A percentile compares a stretch with the other conserved stretches of the same genome.
Conservation (phyloP, 164 flowering plant genomes). For the Chimonanthus praecox region DNA sequence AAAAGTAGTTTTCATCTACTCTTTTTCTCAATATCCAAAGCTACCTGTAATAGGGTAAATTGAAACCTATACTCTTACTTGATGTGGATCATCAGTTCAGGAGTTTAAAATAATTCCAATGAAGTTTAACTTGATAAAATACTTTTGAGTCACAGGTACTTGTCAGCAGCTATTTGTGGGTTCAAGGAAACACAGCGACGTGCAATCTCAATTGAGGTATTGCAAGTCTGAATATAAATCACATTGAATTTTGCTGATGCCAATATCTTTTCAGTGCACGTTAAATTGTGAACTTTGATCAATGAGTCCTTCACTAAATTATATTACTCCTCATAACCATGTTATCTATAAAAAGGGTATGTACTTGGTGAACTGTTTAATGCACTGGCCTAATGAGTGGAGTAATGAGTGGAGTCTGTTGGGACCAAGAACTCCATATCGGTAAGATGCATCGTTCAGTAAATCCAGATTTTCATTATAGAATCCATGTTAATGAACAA, state of each 20-base stretch:
- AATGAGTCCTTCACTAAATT: neutral
- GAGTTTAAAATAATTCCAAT: neutral
- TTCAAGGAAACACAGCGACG: slow-evolving; percentile 66
- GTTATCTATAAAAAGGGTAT: neutral
- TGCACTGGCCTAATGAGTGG: neutral
- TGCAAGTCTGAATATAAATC: neutral
- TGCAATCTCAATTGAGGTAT: slow-evolving; percentile 76
- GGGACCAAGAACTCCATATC: neutral
- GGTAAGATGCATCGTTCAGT: too few relatives aligned
- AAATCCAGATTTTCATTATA: neutral
- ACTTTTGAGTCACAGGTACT: slow-evolving; percentile 38
- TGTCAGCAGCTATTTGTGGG: slow-evolving; percentile 55
- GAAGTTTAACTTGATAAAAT: too few relatives aligned
- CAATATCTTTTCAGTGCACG: neutral
- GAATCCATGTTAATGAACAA: neutral
- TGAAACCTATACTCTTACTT: neutral
- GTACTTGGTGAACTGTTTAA: neutral
- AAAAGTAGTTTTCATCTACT: neutral
- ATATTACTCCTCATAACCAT: neutral
- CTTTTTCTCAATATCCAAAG: too few relatives aligned
- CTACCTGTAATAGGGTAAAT: too few relatives aligned
- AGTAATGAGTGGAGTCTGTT: neutral
- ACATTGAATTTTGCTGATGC: neutral
- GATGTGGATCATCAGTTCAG: too few relatives aligned
- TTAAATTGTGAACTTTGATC: neutral